Conservation (phyloP, 1,284 basidiomycete genomes). For the Tylopilus orsonianus region DNA sequence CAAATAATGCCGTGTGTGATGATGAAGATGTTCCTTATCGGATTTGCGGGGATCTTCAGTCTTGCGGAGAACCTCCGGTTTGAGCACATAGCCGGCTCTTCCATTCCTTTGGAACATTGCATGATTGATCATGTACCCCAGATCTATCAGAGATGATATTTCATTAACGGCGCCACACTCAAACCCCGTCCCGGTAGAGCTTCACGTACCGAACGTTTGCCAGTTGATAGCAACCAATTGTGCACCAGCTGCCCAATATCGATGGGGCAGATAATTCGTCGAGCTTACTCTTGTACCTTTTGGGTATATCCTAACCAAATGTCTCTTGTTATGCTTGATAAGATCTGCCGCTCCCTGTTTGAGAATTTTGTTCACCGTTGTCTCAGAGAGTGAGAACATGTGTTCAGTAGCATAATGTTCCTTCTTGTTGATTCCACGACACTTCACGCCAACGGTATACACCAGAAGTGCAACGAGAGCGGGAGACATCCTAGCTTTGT, state of each 20-base stretch:
- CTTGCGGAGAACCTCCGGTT: constrained; percentile 76
- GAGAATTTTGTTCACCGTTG: constrained; percentile 68
- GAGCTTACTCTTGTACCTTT: constrained; percentile 80
- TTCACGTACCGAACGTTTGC: constrained; percentile 84
- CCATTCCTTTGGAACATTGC: constrained; percentile 93
- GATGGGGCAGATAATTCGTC: constrained; percentile 88
- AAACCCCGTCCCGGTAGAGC: background rate
- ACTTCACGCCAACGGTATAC: constrained; percentile 96
- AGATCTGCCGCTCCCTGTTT: constrained; percentile 68
- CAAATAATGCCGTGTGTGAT: constrained; percentile 59
- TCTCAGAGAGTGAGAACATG: constrained; percentile 93
- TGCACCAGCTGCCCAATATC: constrained; percentile 87
- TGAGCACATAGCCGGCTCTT: constrained; percentile 86
- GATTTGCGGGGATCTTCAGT: constrained; percentile 54
- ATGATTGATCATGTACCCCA: constrained; percentile 88
- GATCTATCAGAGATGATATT: constrained; percentile 48
- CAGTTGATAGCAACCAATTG: constrained; percentile 98
- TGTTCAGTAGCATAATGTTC: constrained; percentile 86
- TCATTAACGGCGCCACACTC: background rate
- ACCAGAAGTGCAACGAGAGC: constrained; percentile 79
- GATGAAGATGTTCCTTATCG: constrained; percentile 58
- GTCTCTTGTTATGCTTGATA: constrained; percentile 85
- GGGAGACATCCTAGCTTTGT: constrained; percentile 70
- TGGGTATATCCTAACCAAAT: constrained; percentile 90
- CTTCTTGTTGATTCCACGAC: constrained; percentile 89